Percentiles rank a stretch among this genome's conserved stretches.
phyloP scores from a whole-genome alignment of 148 eudicot genomes.

The Silene uniflora region DNA sequence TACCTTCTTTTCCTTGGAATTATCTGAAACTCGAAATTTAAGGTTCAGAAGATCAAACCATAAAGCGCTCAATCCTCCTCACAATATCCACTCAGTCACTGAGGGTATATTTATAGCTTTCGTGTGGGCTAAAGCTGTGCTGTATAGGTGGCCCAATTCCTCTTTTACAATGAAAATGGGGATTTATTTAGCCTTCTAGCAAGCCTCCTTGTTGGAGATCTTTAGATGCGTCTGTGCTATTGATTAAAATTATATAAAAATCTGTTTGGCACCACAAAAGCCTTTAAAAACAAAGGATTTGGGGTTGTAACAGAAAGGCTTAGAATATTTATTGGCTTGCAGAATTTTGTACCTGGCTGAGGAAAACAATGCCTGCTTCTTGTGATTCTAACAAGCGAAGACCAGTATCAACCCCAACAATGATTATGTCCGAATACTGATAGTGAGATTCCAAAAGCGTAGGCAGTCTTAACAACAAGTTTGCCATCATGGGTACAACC shows the following conservation, averaged over 20 bases:
- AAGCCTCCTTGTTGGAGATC: too few relatives aligned
- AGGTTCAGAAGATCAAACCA: too few relatives aligned
- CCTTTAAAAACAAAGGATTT: not conserved
- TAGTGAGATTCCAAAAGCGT: constrained; percentile 66
- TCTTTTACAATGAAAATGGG: too few relatives aligned
- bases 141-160: not conserved
- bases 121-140: not conserved
- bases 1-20: too few relatives aligned
- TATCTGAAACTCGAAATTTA: too few relatives aligned
- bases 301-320: not conserved
- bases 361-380: constrained; percentile 66
- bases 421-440: constrained; percentile 36
- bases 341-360: constrained; percentile 56
- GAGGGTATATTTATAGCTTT: not conserved
- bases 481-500: constrained; percentile 65
- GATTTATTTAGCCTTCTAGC: too few relatives aligned
- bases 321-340: not conserved
- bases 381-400: constrained; percentile 79
- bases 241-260: too few relatives aligned
- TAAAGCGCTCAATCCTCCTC: too few relatives aligned
- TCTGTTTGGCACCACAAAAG: not conserved
- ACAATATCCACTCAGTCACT: too few relatives aligned
- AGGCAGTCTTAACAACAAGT: constrained; percentile 58
- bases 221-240: too few relatives aligned
- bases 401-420: constrained; percentile 48